Evolutionary conservation across 2,329 filamentous ascomycete genomes (phyloP), one percentile per base, ranked within the genome.

Genomic region (Pseudogymnoascus sp.): DNA sequence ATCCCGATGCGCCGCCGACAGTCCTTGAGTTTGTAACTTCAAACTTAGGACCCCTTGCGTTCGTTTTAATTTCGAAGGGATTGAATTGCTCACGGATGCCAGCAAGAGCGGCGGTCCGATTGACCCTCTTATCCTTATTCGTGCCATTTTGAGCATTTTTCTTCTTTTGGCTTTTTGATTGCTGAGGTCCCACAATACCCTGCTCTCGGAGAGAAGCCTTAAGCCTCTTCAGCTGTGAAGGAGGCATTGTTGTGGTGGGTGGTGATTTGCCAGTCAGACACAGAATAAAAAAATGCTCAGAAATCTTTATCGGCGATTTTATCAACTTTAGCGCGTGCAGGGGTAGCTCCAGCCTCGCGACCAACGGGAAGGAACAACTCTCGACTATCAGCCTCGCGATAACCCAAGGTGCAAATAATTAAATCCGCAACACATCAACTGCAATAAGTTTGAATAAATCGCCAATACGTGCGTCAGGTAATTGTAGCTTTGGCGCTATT

Each of bases 11-110:
- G 60, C 78, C 78, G 31, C 76, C 77, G 11, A 78, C 76, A 5
- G 84, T 80, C 64, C 84, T 84, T 66, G 84, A 85, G 62, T 83
- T 93, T 0, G 90, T 92, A 49, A 93, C 88, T 46, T 93, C 87
- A 68, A 96, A 96, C 72, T 97, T 97, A 63, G 87, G 87, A 0
- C 88, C 89, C 65, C 88, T 84, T 1, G 87, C 82, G 42, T 88
- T 86, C 64, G 89, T 86, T 76, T 96, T 96, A 74, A 96, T 85
- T 73, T 99, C 95, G 76, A 99, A 99, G 0, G 95, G 95, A 75
- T 99, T 99, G 84, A 97, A 97, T 69, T 93, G 89, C 72, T 97
- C 93, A 72, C 95, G 89, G 74, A 99, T 97, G 63, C 85, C 86
- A 69, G 90, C 87, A 66, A 99, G 82, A 14, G 92, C 90, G 63